Evolutionary conservation across 306 rosid genomes (phyloP).

Genomic region (Cicer chorassanicum): DNA sequence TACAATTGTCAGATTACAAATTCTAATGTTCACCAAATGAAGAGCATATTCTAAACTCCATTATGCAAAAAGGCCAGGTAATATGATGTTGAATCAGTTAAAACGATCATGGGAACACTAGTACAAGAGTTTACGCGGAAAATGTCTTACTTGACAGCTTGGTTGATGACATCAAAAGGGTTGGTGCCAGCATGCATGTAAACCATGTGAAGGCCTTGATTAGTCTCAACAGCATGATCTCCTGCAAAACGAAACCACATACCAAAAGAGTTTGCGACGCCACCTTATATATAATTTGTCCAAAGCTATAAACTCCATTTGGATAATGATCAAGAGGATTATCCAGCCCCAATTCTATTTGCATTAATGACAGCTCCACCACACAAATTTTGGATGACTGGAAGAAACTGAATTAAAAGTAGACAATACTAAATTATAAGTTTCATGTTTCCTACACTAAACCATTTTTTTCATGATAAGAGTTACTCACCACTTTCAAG

Average conservation of each 20-base stretch:
- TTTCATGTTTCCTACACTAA: conserved; percentile 49
- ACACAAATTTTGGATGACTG: conserved; percentile 48
- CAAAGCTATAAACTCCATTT: conserved; percentile 67
- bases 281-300: conserved; percentile 51
- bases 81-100: background rate
- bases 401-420: conserved; percentile 53
- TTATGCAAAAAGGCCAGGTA: background rate
- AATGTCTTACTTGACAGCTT: conserved; percentile 79
- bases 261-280: conserved; percentile 58
- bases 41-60: background rate
- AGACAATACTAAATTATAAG: conserved; percentile 51
- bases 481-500: conserved; percentile 93
- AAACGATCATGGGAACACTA: background rate
- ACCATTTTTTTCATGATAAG: conserved; percentile 47
- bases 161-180: conserved; percentile 89
- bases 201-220: conserved; percentile 81
- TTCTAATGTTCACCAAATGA: conserved; percentile 21
- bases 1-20: background rate
- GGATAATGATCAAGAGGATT: conserved; percentile 41
- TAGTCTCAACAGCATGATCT: conserved; percentile 75
- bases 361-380: conserved; percentile 62
- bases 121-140: background rate
- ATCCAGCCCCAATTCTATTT: conserved; percentile 56
- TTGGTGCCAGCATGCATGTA: conserved; percentile 95
- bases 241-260: conserved; percentile 90